Conservation (phyloP, 2,329 filamentous ascomycete species). For the Mariannaea elegans region DNA sequence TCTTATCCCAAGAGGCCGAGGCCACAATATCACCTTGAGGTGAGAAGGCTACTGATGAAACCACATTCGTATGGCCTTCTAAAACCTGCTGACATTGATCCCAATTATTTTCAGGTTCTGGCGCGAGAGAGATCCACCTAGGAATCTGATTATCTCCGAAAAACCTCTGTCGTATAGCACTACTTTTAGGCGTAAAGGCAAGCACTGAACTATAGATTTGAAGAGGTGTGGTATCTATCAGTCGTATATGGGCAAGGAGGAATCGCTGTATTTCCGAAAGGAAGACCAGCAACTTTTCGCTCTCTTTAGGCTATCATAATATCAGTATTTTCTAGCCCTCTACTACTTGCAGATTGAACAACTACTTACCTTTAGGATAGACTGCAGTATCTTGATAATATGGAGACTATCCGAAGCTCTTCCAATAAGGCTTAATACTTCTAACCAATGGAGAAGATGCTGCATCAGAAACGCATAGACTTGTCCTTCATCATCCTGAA, state of each 20-base stretch:
- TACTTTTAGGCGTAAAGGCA: constrained; percentile 34
- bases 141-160: not conserved
- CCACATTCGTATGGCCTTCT: not conserved
- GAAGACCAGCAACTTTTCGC: constrained; percentile 4
- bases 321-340: no score
- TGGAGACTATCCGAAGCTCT: not conserved
- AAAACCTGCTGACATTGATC: not conserved
- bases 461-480: constrained; percentile 24
- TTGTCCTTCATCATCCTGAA: constrained; percentile 36
- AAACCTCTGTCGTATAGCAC: not conserved
- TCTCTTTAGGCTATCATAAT: constrained; percentile 2
- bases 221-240: constrained; percentile 31
- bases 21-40: not conserved
- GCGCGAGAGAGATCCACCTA: not conserved
- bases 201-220: constrained; percentile 41
- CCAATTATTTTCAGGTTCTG: not conserved
- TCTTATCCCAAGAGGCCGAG: not conserved
- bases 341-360: not conserved
- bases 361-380: not conserved
- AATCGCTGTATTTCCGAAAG: constrained; percentile 30
- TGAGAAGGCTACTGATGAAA: not conserved
- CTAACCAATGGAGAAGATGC: constrained; percentile 31
- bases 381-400: constrained; percentile 18
- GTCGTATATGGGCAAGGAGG: constrained; percentile 1
- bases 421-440: constrained; percentile 23